Percentiles rank a stretch among this genome's conserved stretches.
Conservation (phyloP, 2,329 filamentous ascomycete genomes). For the Cladosporium velox region DNA sequence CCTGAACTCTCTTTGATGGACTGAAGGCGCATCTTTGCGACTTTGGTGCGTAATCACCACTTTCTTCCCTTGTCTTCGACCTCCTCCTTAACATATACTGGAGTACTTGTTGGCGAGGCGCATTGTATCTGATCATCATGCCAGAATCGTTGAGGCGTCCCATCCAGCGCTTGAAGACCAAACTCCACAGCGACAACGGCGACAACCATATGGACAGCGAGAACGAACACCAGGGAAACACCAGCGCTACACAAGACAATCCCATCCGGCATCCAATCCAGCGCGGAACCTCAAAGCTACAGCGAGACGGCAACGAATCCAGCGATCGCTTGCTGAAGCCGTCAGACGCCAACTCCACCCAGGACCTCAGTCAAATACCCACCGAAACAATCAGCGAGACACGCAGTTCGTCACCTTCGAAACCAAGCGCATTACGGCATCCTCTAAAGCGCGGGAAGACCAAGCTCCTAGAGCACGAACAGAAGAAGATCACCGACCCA, state of each 20-base stretch:
- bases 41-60: slow-evolving; percentile 4
- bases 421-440: neutral
- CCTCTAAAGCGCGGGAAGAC: slow-evolving; percentile 11
- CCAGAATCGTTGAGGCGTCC: slow-evolving; percentile 6
- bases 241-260: neutral
- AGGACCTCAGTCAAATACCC: neutral
- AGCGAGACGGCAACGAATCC: slow-evolving; percentile 7
- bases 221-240: neutral
- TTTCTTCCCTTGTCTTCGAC: neutral
- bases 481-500: slow-evolving; percentile 10
- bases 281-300: slow-evolving; percentile 12
- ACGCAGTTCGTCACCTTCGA: neutral
- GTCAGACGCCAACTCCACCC: neutral
- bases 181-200: neutral
- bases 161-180: neutral
- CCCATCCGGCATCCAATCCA: slow-evolving; percentile 15
- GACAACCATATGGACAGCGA: neutral
- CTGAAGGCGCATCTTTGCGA: neutral
- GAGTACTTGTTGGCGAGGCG: neutral
- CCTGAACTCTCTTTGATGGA: neutral
- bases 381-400: neutral
- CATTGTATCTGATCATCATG: neutral
- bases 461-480: slow-evolving; percentile 15
- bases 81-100: neutral
- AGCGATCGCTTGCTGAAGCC: slow-evolving; percentile 1